Percentiles rank a stretch among this genome's conserved stretches.
Evolutionary conservation across 306 rosid species (phyloP).

Genomic region (Dryas alaskensis): DNA sequence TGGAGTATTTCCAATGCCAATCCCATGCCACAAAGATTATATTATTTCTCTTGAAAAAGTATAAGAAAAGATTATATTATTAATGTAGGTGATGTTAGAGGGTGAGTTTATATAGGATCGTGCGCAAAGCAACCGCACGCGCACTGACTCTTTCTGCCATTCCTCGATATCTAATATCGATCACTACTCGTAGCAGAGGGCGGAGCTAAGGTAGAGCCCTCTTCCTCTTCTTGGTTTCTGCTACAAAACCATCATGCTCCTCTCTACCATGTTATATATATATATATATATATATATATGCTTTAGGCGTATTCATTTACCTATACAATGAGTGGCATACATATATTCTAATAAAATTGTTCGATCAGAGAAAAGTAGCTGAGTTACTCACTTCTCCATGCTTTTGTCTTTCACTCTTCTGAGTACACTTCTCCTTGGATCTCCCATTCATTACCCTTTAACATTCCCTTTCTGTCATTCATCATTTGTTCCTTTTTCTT

Average conservation of each 20-base stretch:
- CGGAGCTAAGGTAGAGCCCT: neutral
- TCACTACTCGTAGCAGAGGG: neutral
- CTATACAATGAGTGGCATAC: neutral
- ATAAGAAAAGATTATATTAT: neutral
- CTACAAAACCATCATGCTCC: constrained; percentile 1
- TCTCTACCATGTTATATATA: neutral
- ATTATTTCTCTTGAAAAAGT: no score
- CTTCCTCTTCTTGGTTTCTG: neutral
- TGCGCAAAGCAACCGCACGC: constrained; percentile 60
- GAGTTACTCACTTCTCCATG: constrained; percentile 28
- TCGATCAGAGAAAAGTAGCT: neutral
- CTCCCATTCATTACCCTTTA: constrained; percentile 42
- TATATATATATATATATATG: no score
- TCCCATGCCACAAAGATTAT: no score
- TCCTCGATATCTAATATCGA: constrained; percentile 11
- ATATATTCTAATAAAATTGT: neutral
- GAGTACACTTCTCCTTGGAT: constrained; percentile 48
- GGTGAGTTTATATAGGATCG: constrained; percentile 57
- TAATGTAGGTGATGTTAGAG: constrained; percentile 4
- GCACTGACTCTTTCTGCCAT: constrained; percentile 28
- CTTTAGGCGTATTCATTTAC: no score
- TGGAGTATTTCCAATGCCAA: neutral
- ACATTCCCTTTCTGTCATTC: constrained; percentile 38
- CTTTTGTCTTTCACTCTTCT: constrained; percentile 32
- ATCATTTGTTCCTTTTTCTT: constrained; percentile 28